Evolutionary conservation across 768 basidiomycete species (phyloP).

Genomic region (Rhodotorula kratochvilovae): DNA sequence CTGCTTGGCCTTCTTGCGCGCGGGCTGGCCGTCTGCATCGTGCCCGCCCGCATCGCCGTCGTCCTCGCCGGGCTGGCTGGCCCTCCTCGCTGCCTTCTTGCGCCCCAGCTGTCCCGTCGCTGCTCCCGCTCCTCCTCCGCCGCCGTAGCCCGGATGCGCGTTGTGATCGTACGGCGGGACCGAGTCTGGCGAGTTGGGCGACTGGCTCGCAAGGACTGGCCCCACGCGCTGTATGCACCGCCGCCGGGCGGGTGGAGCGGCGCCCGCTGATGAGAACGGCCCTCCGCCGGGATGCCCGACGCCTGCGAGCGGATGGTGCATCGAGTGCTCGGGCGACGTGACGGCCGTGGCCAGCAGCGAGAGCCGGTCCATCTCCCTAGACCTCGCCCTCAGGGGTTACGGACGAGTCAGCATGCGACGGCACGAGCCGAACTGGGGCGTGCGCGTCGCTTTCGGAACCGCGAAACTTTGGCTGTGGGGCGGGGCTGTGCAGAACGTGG

Average conservation of each 20-base stretch:
- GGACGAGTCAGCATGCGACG: not conserved
- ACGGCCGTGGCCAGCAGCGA: not conserved
- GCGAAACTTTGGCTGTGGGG: too few species aligned
- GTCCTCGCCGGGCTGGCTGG: not conserved
- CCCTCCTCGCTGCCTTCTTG: slow-evolving; percentile 5
- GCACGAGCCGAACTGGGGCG: not conserved
- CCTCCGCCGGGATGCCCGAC: not conserved
- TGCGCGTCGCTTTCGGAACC: too few species aligned
- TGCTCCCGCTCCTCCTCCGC: too few species aligned
- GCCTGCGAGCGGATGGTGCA: slow-evolving; percentile 16
- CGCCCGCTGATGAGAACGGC: not conserved
- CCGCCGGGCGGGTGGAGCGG: not conserved
- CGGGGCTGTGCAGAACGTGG: too few species aligned
- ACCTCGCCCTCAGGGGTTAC: too few species aligned
- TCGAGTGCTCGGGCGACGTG: not conserved
- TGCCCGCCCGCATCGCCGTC: not conserved
- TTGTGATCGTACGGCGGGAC: not conserved
- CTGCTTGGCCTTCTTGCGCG: slow-evolving; percentile 16
- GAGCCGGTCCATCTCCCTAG: not conserved
- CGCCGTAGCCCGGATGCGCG: not conserved
- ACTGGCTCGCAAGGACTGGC: not conserved
- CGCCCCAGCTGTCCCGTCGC: not conserved
- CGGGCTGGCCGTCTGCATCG: not conserved
- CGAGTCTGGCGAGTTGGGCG: not conserved
- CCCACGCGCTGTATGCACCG: not conserved